These are phyloP conservation scores for Talaromyces albobiverticillius DNA, from an alignment of 2,329 filamentous ascomycete genomes.

Conservation along the genomic window DNA sequence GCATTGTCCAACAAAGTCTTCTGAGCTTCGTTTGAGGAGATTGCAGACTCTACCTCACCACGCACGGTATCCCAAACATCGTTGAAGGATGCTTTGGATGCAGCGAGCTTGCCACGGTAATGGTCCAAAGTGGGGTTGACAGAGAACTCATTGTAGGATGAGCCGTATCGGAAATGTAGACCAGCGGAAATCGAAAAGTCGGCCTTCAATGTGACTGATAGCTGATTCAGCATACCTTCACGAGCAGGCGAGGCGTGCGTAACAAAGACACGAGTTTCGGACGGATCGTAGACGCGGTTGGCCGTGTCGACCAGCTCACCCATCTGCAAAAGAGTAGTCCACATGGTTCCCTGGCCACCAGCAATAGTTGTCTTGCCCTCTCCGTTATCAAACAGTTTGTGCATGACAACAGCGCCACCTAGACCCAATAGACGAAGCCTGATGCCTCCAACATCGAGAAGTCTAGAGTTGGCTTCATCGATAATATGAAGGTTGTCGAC, in stretches of 20 bases:
- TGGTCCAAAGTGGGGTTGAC: constrained; percentile 98
- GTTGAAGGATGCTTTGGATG: constrained; percentile 97
- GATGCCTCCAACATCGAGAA: constrained; percentile 91
- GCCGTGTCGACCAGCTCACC: constrained; percentile 96
- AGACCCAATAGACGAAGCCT: constrained; percentile 92
- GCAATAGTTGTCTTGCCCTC: constrained; percentile 97
- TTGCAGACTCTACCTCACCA: constrained; percentile 89
- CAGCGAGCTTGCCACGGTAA: constrained; percentile 96
- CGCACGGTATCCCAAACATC: constrained; percentile 99
- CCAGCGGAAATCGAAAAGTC: constrained; percentile 98
- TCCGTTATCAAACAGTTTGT: constrained; percentile 98
- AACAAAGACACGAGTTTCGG: constrained; percentile 93
- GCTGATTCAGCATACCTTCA: constrained; percentile 94
- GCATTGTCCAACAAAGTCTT: constrained; percentile 89
- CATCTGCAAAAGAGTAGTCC: constrained; percentile 97
- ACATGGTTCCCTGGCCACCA: constrained; percentile 98
- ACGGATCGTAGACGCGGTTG: constrained; percentile 96
- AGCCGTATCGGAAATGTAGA: constrained; percentile 96
- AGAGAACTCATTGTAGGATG: constrained; percentile 99
- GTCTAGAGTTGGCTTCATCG: constrained; percentile 92
- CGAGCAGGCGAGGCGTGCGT: constrained; percentile 95
- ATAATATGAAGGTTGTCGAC: constrained; percentile 97
- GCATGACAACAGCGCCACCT: constrained; percentile 97
- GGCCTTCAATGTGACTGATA: constrained; percentile 94
- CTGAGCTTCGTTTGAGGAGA: constrained; percentile 89